Conservation (phyloP, 1,139 yeast species). For the Suhomyces panamericanus region DNA sequence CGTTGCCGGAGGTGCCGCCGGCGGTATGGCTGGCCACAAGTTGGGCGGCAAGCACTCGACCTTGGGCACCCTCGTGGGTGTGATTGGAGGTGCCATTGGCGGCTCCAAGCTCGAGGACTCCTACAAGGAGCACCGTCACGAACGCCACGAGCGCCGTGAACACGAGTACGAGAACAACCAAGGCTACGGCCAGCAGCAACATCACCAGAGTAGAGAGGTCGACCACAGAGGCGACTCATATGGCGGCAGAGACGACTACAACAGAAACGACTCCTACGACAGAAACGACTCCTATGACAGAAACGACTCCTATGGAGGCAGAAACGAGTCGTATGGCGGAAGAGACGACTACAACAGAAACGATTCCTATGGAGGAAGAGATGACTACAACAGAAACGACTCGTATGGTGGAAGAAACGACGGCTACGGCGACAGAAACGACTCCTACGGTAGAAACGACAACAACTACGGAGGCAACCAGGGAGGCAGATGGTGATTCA, state of each 20-base stretch:
- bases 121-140: constrained; percentile 20
- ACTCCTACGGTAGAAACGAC: constrained; percentile 16
- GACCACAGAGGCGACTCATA: constrained; percentile 11
- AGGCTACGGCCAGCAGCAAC: constrained; percentile 11
- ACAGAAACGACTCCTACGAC: constrained; percentile 12
- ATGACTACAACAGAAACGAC: constrained; percentile 11
- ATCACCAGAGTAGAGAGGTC: constrained; percentile 14
- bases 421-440: constrained; percentile 12
- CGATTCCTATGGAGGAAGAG: constrained; percentile 13
- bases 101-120: constrained; percentile 56
- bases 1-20: constrained; percentile 60
- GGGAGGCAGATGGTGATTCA: constrained; percentile 9
- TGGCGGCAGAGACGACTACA: neutral
- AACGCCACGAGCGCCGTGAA: constrained; percentile 16
- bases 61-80: constrained; percentile 58
- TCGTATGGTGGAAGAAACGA: constrained; percentile 16
- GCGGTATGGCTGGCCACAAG: constrained; percentile 53
- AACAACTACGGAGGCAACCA: constrained; percentile 15
- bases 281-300: constrained; percentile 12
- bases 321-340: constrained; percentile 13
- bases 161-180: constrained; percentile 15
- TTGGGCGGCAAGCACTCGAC: constrained; percentile 48
- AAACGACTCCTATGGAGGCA: constrained; percentile 14
- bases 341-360: constrained; percentile 12
- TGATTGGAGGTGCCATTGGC: constrained; percentile 58